Base-by-base conservation (phyloP, 139 green algal species). In the Chlorella vulgaris region DNA sequence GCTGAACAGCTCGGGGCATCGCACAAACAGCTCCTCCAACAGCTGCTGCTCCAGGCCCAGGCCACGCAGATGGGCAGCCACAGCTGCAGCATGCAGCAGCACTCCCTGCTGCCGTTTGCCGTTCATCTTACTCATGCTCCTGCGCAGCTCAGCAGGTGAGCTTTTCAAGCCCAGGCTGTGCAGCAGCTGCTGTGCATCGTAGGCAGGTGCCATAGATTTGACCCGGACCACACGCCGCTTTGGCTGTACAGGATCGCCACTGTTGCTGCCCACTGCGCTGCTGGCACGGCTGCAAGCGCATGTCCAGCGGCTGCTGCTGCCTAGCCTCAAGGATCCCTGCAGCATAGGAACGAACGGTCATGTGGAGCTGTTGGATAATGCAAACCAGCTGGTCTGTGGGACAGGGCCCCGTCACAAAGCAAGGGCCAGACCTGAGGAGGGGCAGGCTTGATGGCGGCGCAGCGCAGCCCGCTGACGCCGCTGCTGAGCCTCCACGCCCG, bases 1-100 rank as follows among this genome's bases (percentile, higher is more conserved):
- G 29, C 29, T 77, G 69, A 77, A 77, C 69, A 77, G 29, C 15
- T 26, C 0, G 0, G 69, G 69, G 43, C 69, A 77, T 22, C 69
- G n/a, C 18, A 47, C n/a, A 43, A 77, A 29, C 42, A 62, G 31
- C 31, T 21, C 3, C 0, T 28, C 29, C 29, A 77, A 47, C 42
- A 61, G 42, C 18, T 33, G 15, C 43, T 28, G 3, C 22, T 24
- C 7, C 7, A 77, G 42, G 3, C 69, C 69, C n/a, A 43, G 69
- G 40, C 43, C 29, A 21, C 31, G 31, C 69, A 77, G 43, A 19
- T 29, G 31, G 18, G 31, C 38, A 13, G 69, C 69, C 29, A 77
- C 69, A n/a, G 18, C 69, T 38, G 7, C 4, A 42, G 39, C 50
- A n/a, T 63, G 47, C 42, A 63, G 39, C 13, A 61, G 4, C 50